A percentile compares a stretch with the other conserved stretches of the same genome.
phyloP scores from a whole-genome alignment of 495 filamentous ascomycete species.

The Aspergillus asperescens region DNA sequence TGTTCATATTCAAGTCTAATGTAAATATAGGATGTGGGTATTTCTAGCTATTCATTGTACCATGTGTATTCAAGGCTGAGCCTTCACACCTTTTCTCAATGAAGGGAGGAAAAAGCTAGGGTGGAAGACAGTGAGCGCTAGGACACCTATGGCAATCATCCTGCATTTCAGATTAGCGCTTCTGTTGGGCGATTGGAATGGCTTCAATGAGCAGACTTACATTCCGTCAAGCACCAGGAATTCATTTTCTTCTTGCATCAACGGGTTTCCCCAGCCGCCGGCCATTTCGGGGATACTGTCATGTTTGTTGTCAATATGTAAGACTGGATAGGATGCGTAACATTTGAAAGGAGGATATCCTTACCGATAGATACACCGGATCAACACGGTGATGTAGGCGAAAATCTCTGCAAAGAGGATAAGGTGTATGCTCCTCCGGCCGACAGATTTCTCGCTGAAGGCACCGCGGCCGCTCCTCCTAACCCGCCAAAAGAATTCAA shows the following conservation, averaged over 20 bases:
- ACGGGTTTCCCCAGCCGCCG: conserved; percentile 60
- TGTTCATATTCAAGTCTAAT: neutral
- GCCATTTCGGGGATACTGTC: conserved; percentile 45
- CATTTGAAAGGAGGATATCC: neutral
- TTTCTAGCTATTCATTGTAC: neutral
- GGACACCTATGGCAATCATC: conserved; percentile 46
- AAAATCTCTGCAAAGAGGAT: conserved; percentile 48
- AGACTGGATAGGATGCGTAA: neutral
- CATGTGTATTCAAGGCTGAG: conserved; percentile 9
- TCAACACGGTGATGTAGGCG: conserved; percentile 57
- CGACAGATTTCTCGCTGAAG: conserved; percentile 18
- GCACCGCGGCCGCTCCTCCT: conserved; percentile 30
- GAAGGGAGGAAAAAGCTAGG: conserved; percentile 46
- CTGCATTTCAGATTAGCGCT: conserved; percentile 16
- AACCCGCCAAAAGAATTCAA: conserved; percentile 47
- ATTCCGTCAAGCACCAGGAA: conserved; percentile 60
- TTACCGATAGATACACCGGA: conserved; percentile 63
- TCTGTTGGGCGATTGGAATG: neutral
- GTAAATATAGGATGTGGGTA: neutral
- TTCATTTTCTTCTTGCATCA: conserved; percentile 61
- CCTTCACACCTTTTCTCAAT: conserved; percentile 33
- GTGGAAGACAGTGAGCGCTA: conserved; percentile 45
- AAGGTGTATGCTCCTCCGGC: conserved; percentile 40
- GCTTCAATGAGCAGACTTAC: conserved; percentile 27
- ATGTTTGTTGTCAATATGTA: neutral